Evolutionary conservation across 345 rosid genomes (phyloP), one percentile per base, ranked within the genome.

Genomic region (Melaleuca quinquenervia): DNA sequence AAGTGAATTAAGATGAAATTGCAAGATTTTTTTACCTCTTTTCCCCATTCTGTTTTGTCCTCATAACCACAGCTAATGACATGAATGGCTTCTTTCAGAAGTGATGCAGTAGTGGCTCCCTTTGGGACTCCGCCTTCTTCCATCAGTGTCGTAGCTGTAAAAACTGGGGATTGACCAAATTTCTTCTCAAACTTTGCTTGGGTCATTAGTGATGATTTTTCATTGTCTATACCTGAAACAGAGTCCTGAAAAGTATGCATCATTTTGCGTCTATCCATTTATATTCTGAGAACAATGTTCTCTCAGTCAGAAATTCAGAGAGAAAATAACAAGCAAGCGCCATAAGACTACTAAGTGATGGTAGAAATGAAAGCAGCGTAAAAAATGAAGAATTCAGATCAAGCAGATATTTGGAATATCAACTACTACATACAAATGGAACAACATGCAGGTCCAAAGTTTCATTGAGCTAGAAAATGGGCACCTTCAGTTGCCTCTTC

Each of bases 31-130:
- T 70, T 70, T 8, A 93, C 94, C 90, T 94, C 96, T 87, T 92
- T 92, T 1, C 95, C 96, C 96, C 96, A 94, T 84, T 93, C 96
- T 12, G 94, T 86, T 88, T 93, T 94, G 85, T 92, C 95, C 91
- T 94, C 96, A 76, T 94, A 94, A 22, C 96, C 91, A 83, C 96
- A 94, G 87, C 94, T 91, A 62, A 94, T 92, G 82, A 94, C 96
- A 82, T 93, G 95, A 83, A 94, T 91, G 54, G 96, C 96, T 90
- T 94, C 96, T 87, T 88, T 93, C 92, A 94, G 86, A 24, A 93
- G 96, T 51, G 94, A 84, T 54, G 95, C 92, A 3, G 95, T 83
- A 26, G 88, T 88, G 52, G 93, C 93, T 78, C 89, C 92, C 82
- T 84, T 85, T 10, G 92, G 94, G 87, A 91, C 87, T 70, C 94